Base-by-base conservation (phyloP, 805 yeast species). In the Sugiyamaella valdiviana region DNA sequence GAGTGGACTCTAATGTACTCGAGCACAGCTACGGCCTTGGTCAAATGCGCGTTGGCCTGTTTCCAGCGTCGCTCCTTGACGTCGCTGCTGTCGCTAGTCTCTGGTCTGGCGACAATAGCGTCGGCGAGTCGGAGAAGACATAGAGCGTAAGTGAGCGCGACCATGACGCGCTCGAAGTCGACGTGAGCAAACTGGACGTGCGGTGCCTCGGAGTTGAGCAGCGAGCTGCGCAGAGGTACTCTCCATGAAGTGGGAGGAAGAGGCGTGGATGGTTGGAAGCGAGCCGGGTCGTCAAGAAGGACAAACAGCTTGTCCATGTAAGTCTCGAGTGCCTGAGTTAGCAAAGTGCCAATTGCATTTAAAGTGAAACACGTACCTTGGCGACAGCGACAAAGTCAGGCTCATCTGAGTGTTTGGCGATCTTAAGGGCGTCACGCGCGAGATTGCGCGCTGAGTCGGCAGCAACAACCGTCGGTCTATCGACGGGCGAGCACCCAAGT, bases 391-490 rank as follows among this genome's bases (percentile, higher is more conserved):
- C 41, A 39, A 53, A 48, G 23, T 55, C 63, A 29, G 60, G 55
- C 5, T 45, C 42, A 29, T 51, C 52, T 22, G 53, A 54, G 22
- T 61, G 41, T 46, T 62, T 60, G n/a, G 65, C 63, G 14, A 56
- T 52, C 43, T 63, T 62, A 39, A 63, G 51, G 6, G 50, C 40
- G 26, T 60, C 65, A 14, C 65, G 45, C 2, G 63, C 57, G 24
- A 56, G 51, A 1, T 66, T 63, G 12, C 67, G 56, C 3, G 54
- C 51, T 6, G 57, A 51, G 36, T 63, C 67, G 4, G 65, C 63
- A 16, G 56, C 53, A 6, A 58, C 44, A 6, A 61, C 37, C 2
- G 55, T 44, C 42, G 58, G 63, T 16, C 51, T 50, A 41, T 53
- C 12, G 3, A 52, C 22, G 52, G 51, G 3, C 47, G 39, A 14